These are phyloP conservation scores for Mucor indicus DNA, from an alignment of 371 early-diverging fungal species.

Conservation along the genomic window DNA sequence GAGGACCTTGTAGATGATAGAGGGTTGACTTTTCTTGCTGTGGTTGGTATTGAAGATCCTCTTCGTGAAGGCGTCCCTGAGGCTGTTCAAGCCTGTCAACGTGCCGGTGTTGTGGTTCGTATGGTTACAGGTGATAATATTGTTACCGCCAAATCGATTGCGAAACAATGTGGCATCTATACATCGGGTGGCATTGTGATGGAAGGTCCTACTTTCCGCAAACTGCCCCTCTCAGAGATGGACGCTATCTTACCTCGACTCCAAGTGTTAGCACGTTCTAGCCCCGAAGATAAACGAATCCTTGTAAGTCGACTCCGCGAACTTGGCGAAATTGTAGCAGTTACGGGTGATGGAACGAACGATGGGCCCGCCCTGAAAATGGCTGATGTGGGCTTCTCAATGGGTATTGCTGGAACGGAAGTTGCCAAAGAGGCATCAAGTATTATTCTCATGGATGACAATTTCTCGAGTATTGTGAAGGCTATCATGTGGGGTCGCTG, in stretches of 20 bases:
- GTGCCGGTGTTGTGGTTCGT: slow-evolving; percentile 73
- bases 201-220: slow-evolving; percentile 64
- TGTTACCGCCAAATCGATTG: slow-evolving; percentile 64
- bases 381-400: slow-evolving; percentile 74
- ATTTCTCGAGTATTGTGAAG: slow-evolving; percentile 69
- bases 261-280: slow-evolving; percentile 69
- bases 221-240: slow-evolving; percentile 52
- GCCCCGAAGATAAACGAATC: slow-evolving; percentile 66
- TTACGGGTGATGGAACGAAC: slow-evolving; percentile 77
- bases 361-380: slow-evolving; percentile 71
- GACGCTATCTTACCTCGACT: slow-evolving; percentile 57
- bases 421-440: slow-evolving; percentile 73
- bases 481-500: slow-evolving; percentile 73
- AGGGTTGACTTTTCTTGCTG: slow-evolving; percentile 45
- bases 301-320: slow-evolving; percentile 61
- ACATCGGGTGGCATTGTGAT: slow-evolving; percentile 57
- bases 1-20: slow-evolving; percentile 41
- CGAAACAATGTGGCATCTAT: slow-evolving; percentile 65
- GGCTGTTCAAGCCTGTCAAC: slow-evolving; percentile 57
- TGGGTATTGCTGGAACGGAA: slow-evolving; percentile 79
- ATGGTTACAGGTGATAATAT: slow-evolving; percentile 84
- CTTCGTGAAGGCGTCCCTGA: slow-evolving; percentile 66
- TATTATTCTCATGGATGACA: slow-evolving; percentile 74
- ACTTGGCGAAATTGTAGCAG: slow-evolving; percentile 66
- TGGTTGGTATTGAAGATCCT: slow-evolving; percentile 75